These are phyloP conservation scores for Eucalyptus shirleyi DNA, from an alignment of 345 rosid species.

Conservation along the genomic window DNA sequence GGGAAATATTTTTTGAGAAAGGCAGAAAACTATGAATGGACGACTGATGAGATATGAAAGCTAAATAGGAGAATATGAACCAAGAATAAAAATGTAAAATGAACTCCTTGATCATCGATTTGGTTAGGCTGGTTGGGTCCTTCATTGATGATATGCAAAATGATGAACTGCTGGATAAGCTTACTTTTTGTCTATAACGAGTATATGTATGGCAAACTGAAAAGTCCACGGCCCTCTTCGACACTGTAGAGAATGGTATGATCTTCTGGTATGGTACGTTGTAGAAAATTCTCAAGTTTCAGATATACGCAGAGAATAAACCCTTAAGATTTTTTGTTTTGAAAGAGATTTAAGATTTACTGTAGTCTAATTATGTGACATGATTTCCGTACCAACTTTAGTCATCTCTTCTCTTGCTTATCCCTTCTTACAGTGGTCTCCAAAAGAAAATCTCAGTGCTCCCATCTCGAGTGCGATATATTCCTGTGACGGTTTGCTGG, in stretches of 20 bases:
- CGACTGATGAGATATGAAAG: not conserved
- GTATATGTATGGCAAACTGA: not conserved
- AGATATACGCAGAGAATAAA: not conserved
- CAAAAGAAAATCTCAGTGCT: constrained; percentile 29
- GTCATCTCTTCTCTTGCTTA: not conserved
- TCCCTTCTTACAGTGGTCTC: constrained; percentile 22
- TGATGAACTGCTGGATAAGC: not conserved
- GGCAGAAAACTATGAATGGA: not conserved
- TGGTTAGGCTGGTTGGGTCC: not conserved
- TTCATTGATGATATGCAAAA: not conserved
- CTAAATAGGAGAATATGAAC: not conserved
- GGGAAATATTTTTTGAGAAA: not conserved
- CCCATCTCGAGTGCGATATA: constrained; percentile 39
- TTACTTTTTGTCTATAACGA: not conserved
- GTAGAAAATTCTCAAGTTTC: not conserved
- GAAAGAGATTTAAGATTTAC: not conserved
- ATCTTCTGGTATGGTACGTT: not conserved
- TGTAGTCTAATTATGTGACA: not conserved
- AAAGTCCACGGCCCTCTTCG: not conserved
- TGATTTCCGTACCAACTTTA: not conserved
- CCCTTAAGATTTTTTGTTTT: not conserved
- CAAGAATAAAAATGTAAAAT: not conserved
- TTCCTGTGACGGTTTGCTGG: constrained; percentile 30
- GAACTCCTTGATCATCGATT: not conserved
- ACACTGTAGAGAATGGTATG: not conserved